Evolutionary conservation across 768 basidiomycete species (phyloP).

Genomic region (Mycena galericulata): DNA sequence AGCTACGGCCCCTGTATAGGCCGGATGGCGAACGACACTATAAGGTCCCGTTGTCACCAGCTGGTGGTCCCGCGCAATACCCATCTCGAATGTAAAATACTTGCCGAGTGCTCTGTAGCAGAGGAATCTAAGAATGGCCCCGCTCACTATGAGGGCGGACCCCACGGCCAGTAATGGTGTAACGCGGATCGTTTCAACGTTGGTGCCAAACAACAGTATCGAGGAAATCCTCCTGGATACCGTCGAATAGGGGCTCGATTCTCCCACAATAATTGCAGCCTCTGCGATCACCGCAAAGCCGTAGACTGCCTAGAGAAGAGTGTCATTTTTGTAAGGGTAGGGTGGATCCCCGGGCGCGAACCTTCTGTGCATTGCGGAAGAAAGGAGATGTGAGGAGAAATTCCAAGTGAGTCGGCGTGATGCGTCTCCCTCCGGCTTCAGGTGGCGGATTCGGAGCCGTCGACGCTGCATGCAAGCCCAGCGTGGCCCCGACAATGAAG

Average conservation of each 20-base stretch:
- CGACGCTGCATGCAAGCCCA: too few relatives aligned
- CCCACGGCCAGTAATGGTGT: neutral
- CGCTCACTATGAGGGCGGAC: too few relatives aligned
- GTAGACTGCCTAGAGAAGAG: neutral
- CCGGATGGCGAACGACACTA: conserved; percentile 41
- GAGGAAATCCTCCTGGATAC: too few relatives aligned
- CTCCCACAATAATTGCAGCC: neutral
- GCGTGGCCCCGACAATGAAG: too few relatives aligned
- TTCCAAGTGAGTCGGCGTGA: conserved; percentile 23
- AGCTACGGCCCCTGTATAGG: conserved; percentile 36
- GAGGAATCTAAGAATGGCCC: neutral
- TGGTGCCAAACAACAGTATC: neutral
- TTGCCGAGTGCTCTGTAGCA: conserved; percentile 35
- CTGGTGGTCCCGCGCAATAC: conserved; percentile 38
- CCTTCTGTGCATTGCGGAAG: conserved; percentile 19
- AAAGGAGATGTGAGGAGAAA: conserved; percentile 15
- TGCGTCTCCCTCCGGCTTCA: too few relatives aligned
- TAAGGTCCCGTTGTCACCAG: conserved; percentile 45
- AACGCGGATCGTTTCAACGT: neutral
- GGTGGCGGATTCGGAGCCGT: too few relatives aligned
- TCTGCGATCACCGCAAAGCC: conserved; percentile 7
- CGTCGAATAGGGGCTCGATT: neutral
- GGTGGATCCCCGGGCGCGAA: neutral
- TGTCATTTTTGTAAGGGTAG: neutral
- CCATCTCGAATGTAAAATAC: conserved; percentile 45